phyloP scores from a whole-genome alignment of 768 basidiomycete genomes.

The Calocybe indica region DNA sequence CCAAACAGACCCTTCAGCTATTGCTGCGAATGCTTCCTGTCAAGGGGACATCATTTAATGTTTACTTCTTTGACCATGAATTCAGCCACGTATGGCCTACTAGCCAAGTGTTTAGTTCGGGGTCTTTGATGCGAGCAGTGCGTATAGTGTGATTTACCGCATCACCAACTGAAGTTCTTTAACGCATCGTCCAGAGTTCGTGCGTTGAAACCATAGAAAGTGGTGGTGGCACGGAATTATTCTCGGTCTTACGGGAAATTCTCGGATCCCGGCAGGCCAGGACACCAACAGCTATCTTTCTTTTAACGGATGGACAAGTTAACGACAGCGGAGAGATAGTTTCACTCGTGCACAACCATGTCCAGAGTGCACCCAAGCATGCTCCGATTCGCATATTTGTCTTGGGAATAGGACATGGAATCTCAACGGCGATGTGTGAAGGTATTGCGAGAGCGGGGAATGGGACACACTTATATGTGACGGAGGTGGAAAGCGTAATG shows the following conservation, averaged over 20 bases:
- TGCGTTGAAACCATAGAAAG: conserved; percentile 36
- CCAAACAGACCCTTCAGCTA: conserved; percentile 39
- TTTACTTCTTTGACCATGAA: conserved; percentile 44
- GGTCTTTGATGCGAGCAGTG: conserved; percentile 29
- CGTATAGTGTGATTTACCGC: conserved; percentile 11
- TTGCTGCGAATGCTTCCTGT: conserved; percentile 44
- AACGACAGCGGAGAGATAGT: conserved; percentile 14
- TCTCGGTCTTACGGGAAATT: conserved; percentile 30
- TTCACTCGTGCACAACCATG: conserved; percentile 21
- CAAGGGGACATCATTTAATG: conserved; percentile 41
- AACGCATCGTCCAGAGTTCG: conserved; percentile 21
- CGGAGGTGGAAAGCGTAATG: conserved; percentile 36
- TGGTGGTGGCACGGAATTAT: conserved; percentile 49
- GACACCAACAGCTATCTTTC: conserved; percentile 43
- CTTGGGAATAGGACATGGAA: conserved; percentile 48
- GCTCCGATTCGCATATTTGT: conserved; percentile 46
- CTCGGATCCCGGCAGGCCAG: conserved; percentile 25
- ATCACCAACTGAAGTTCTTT: background rate
- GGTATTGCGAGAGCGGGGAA: conserved; percentile 49
- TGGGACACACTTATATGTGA: conserved; percentile 43
- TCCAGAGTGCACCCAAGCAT: conserved; percentile 18
- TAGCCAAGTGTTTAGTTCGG: conserved; percentile 26
- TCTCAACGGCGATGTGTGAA: conserved; percentile 47
- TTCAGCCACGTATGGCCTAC: conserved; percentile 26
- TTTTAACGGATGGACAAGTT: conserved; percentile 56